These are phyloP conservation scores for Nothophoma quercina DNA, from an alignment of 2,329 filamentous ascomycete genomes.

Conservation along the genomic window DNA sequence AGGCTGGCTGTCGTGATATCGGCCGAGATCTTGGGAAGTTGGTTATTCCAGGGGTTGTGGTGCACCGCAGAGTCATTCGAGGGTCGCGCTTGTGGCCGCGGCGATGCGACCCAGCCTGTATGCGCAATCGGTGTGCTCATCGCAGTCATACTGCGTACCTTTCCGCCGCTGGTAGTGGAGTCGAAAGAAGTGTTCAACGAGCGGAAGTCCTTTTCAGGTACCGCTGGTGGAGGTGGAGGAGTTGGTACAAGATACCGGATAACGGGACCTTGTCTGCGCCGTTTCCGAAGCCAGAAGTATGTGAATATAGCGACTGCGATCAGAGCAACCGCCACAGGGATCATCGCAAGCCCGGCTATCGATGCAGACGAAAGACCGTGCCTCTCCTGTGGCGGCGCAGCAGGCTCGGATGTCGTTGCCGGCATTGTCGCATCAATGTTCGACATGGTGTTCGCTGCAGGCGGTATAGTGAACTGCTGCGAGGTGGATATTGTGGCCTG, in stretches of 20 bases:
- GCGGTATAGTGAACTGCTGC: conserved; percentile 14
- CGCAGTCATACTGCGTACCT: conserved; percentile 29
- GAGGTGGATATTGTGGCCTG: conserved; percentile 14
- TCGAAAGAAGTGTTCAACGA: conserved; percentile 17
- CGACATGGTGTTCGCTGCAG: background rate
- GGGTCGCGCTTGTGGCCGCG: background rate
- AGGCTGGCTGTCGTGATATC: conserved; percentile 4
- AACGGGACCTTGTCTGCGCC: conserved; percentile 2
- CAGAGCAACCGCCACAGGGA: conserved; percentile 29
- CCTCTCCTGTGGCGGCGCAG: background rate
- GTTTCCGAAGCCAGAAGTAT: conserved; percentile 28
- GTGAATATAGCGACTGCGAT: conserved; percentile 25
- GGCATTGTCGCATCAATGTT: background rate
- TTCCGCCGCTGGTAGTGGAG: conserved; percentile 23
- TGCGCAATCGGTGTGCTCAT: conserved; percentile 22
- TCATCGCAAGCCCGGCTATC: conserved; percentile 37
- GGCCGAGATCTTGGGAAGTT: background rate
- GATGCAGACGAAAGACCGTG: conserved; percentile 16
- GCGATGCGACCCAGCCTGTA: conserved; percentile 1
- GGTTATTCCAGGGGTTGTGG: conserved; percentile 10
- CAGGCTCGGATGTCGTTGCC: background rate
- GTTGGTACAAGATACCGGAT: conserved; percentile 1
- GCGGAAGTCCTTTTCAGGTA: conserved; percentile 25
- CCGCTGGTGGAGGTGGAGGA: conserved; percentile 13
- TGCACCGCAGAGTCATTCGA: conserved; percentile 1